Evolutionary conservation across 1,284 basidiomycete species (phyloP).

Genomic region (Malassezia arunalokei): DNA sequence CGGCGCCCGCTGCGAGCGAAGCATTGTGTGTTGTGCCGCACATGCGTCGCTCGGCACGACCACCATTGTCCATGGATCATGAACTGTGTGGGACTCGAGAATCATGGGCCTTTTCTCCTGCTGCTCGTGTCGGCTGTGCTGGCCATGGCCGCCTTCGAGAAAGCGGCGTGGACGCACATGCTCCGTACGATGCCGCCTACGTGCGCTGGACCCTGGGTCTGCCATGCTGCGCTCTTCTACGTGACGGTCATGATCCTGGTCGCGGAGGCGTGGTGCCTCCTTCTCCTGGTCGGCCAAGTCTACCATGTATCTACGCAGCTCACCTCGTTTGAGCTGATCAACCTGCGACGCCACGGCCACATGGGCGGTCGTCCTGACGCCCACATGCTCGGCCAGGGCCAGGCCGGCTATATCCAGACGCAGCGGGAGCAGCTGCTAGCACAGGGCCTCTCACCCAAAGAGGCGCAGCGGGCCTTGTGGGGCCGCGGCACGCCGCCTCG

Average conservation of each 20-base stretch:
- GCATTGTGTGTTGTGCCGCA: conserved; percentile 83
- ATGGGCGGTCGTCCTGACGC: conserved; percentile 59
- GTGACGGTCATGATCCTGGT: conserved; percentile 72
- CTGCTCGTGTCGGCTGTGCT: conserved; percentile 74
- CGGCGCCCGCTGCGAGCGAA: conserved; percentile 84
- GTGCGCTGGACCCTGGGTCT: background rate
- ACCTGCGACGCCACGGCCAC: conserved; percentile 84
- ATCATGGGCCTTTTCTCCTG: conserved; percentile 84
- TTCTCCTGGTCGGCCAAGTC: conserved; percentile 71
- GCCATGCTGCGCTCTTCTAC: conserved; percentile 63
- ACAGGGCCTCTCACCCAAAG: background rate
- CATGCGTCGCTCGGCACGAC: conserved; percentile 59
- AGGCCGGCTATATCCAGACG: conserved; percentile 11
- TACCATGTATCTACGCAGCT: conserved; percentile 89
- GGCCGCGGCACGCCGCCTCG: background rate
- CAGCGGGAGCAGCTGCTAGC: conserved; percentile 3
- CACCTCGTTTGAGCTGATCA: conserved; percentile 90
- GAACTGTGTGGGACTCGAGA: conserved; percentile 89
- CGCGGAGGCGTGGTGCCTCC: conserved; percentile 80
- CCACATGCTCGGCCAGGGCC: conserved; percentile 7
- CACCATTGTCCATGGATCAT: conserved; percentile 96
- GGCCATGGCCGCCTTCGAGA: conserved; percentile 68
- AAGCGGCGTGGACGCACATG: conserved; percentile 59
- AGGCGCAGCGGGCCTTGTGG: conserved; percentile 1
- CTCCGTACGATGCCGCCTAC: conserved; percentile 13